Base-by-base conservation (phyloP, 495 filamentous ascomycete species). In the Hypoxylon intermedium region DNA sequence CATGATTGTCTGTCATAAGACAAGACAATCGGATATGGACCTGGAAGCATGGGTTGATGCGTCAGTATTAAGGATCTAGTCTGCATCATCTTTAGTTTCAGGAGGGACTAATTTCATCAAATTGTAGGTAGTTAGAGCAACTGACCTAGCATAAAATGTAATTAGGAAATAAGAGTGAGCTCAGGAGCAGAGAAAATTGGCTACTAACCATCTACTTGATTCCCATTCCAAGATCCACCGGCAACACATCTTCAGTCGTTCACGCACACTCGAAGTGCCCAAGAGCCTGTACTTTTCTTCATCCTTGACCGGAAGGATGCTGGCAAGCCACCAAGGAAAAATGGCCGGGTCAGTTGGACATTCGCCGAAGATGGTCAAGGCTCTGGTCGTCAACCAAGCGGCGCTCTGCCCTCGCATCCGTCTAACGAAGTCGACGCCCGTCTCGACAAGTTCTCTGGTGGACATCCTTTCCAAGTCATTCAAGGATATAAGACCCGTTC, bases 321-420 rank as follows among this genome's bases (percentile, higher is more conserved):
- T 89, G 12, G 90, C 92, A 58, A 97, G 89, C 93, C 93, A 97
- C 79, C 91, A 97, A 0, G 92, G 89, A 63, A 96, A 94, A 9
- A 83, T 67, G 0, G 85, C 85, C 1, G 90, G 85, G 70, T 96
- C 90, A 5, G 81, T 77, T 0, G 91, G 92, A 12, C 84, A 86
- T 31, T 85, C 81, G 6, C 92, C 92, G 66, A 93, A 94, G n/a
- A 87, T 87, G 9, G 83, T 68, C 40, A 91, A 72, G 1, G 91
- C 85, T 5, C 85, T 82, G 18, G 83, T 77, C 31, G 87, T 83
- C 3, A 96, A 78, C 91, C 92, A 96, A 0, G 82, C 78, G 5
- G 87, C 87, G 34, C 84, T 87, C 33, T 81, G 75, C 16, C 74
- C 78, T 48, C 84, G 83, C 82, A 90, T 89, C 23, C 79, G 80